phyloP scores from a whole-genome alignment of 2,329 filamentous ascomycete genomes.

The Botrytis deweyae region DNA sequence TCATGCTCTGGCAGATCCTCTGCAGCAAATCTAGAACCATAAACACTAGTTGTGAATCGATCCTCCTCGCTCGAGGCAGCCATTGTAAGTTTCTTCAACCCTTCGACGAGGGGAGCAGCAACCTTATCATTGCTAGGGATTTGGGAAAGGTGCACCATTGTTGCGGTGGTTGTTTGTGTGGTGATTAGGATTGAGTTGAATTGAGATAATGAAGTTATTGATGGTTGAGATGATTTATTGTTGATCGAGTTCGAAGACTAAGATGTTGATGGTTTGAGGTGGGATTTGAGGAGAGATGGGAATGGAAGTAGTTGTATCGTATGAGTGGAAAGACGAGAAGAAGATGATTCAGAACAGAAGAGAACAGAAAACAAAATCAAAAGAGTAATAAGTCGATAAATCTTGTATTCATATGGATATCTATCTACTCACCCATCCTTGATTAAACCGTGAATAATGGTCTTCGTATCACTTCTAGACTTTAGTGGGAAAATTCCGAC shows the following conservation, averaged over 20 bases:
- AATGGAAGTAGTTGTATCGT: background rate
- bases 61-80: slow-evolving; percentile 28
- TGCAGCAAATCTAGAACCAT: slow-evolving; percentile 80
- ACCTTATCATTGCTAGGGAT: slow-evolving; percentile 39
- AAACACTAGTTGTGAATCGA: slow-evolving; percentile 54
- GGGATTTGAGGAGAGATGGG: background rate
- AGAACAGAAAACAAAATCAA: background rate
- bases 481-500: background rate
- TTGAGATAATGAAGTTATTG: background rate
- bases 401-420: background rate
- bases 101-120: slow-evolving; percentile 40
- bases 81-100: slow-evolving; percentile 49
- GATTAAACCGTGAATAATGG: background rate
- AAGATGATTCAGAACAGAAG: background rate
- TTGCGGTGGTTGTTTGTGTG: slow-evolving; percentile 27
- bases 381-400: background rate
- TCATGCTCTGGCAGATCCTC: slow-evolving; percentile 77
- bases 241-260: background rate
- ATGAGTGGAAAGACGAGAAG: background rate
- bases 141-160: slow-evolving; percentile 50
- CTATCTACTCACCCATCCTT: background rate
- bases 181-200: background rate
- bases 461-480: background rate
- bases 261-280: background rate
- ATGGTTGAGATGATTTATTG: background rate